Evolutionary conservation across 2,329 filamentous ascomycete genomes (phyloP), one percentile per base, ranked within the genome.

Genomic region (Rhynchosporium secalis): DNA sequence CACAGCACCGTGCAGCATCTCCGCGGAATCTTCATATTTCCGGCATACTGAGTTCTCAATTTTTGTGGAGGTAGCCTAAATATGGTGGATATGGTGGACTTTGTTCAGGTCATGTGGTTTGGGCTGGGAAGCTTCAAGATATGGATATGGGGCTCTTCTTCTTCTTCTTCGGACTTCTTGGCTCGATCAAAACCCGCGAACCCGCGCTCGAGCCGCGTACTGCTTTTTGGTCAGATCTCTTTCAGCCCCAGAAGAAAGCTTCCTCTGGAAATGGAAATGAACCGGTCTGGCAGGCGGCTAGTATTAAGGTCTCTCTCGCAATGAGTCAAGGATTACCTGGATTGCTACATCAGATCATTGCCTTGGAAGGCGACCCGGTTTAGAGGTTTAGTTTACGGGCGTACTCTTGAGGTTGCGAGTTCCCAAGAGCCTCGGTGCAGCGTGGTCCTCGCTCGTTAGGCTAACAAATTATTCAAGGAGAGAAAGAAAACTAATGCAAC

Each of bases 271-370:
- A 28, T 54, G 51, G 51, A 54, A 40, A 54, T 20, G 26, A 54
- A 29, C 20, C 51, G n/a, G 51, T 15, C 36, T 15, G 29, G 47
- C 5, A 49, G 20, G 36, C 51, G 36, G 51, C 38, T 20, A n/a
- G 38, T n/a, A 2, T 29, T 56, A 40, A 56, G 54, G 54, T 20
- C 20, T 20, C 54, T 56, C 54, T 56, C 43, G 40, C 40, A 46
- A 33, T 20, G 33, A 36, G 9, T 36, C 33, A 36, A 36, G 33
- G 33, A 36, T 36, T 36, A 10, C 33, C 33, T 20, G 20, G 20
- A 20, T 20, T 20, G 20, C 20, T 20, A 20, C 20, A 36, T 5
- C 33, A 36, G 33, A 36, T 36, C 33, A 10, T 36, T 36, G 33
- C 33, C 20, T 36, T 36, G 33, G 33, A 36, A 36, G 33, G 9